Evolutionary conservation across 352 stramenopile species (phyloP), one percentile per base, ranked within the genome.

Genomic region (Thraustochytrium sp.): DNA sequence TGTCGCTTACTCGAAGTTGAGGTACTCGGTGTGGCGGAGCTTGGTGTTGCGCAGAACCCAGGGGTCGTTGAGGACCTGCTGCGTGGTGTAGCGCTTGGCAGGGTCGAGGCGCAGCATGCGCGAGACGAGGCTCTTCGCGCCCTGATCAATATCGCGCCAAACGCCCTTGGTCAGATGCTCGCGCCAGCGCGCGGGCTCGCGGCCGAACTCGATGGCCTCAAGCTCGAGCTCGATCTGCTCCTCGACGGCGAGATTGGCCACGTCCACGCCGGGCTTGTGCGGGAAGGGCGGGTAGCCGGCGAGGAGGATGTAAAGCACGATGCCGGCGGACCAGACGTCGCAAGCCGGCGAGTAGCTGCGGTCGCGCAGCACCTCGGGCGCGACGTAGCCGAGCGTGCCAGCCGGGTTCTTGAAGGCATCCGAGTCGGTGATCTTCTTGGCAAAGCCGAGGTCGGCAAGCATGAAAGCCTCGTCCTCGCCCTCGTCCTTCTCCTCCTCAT

Each of bases 361-460:
- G 72, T 92, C 91, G 53, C 89, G 91, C 34, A 97, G 85, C 76
- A 97, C 92, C 82, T 97, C 94, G 1, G 94, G 94, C 55, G 92
- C 95, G 92, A 97, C 96, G 87, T 97, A 97, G 85, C 90, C 94
- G 59, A 88, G 88, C 26, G 93, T 97, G 46, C 93, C 94, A 84
- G 93, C 95, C 88, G 63, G 94, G 96, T 63, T 93, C 55, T 87
- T 88, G 84, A 86, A 91, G 55, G 91, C 89, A 53, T 92, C 90
- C 0, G 89, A 78, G 56, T 89, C 89, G 85, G 93, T 89, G 42
- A 88, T 87, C 59, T 95, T 91, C 26, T 95, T 96, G 3, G 94
- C 96, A n/a, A 98, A 88, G 1, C 95, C 95, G 88, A 98, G 98
- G 76, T 98, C 95, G 3, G 93, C 94, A 34, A 98, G 92, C 84